Conservation (phyloP, 2,329 filamentous ascomycete species). For the Talaromyces funiculosus region DNA sequence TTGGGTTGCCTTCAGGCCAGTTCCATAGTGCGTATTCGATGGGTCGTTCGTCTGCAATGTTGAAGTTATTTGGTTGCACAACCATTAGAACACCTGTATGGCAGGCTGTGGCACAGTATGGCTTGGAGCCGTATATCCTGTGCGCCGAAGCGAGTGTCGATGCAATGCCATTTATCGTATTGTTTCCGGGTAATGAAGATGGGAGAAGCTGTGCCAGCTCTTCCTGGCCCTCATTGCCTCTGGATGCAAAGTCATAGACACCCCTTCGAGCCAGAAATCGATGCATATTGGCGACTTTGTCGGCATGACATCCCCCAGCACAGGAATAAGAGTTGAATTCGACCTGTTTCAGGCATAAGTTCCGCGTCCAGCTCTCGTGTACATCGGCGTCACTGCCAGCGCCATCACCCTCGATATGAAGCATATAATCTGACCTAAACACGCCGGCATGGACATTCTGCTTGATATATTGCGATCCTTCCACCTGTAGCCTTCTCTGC, state of each 20-base stretch:
- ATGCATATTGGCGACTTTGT: constrained; percentile 40
- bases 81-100: constrained; percentile 37
- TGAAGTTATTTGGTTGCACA: constrained; percentile 43
- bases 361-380: not conserved
- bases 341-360: constrained; percentile 37
- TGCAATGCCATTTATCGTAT: constrained; percentile 28
- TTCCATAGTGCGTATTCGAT: constrained; percentile 42
- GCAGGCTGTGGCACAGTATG: constrained; percentile 13
- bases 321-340: constrained; percentile 44
- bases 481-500: constrained; percentile 21
- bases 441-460: constrained; percentile 34
- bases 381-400: not conserved
- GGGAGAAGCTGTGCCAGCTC: constrained; percentile 1
- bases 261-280: constrained; percentile 24
- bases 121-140: constrained; percentile 23
- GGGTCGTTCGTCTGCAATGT: constrained; percentile 42
- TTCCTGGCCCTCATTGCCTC: not conserved
- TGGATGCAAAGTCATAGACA: constrained; percentile 18
- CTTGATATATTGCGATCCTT: constrained; percentile 5
- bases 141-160: constrained; percentile 31
- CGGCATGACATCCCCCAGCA: constrained; percentile 38
- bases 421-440: constrained; percentile 45
- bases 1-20: constrained; percentile 15
- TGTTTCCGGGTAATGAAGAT: constrained; percentile 26
- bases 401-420: constrained; percentile 22